Evolutionary conservation across 768 basidiomycete species (phyloP).

Genomic region (Hericium coralloides): DNA sequence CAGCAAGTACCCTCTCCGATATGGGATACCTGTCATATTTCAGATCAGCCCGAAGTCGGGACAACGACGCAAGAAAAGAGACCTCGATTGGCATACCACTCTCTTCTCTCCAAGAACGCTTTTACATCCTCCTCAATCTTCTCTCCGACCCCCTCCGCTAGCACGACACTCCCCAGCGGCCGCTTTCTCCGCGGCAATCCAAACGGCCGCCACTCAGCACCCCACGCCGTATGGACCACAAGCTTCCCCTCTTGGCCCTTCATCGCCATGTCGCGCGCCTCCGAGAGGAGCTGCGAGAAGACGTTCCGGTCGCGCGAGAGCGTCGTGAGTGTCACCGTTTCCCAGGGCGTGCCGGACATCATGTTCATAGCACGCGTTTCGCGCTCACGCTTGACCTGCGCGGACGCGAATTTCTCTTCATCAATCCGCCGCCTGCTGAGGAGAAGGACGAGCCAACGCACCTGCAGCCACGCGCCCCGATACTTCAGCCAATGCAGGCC

Average conservation of each 20-base stretch:
- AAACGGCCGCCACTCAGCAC: conserved; percentile 92
- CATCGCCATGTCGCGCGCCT: conserved; percentile 87
- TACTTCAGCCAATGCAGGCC: conserved; percentile 93
- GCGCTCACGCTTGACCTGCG: conserved; percentile 89
- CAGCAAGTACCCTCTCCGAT: conserved; percentile 89
- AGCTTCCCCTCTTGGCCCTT: conserved; percentile 86
- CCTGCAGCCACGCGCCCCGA: conserved; percentile 93
- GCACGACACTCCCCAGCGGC: conserved; percentile 81
- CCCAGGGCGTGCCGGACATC: conserved; percentile 92
- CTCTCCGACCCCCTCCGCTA: conserved; percentile 77
- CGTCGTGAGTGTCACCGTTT: conserved; percentile 90
- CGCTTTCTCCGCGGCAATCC: conserved; percentile 85
- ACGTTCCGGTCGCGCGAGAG: conserved; percentile 78
- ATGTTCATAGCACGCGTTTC: conserved; percentile 89
- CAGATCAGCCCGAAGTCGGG: background rate
- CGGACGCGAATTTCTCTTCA: background rate
- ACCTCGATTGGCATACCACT: conserved; percentile 98
- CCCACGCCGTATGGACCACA: conserved; percentile 95
- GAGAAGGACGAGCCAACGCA: conserved; percentile 20
- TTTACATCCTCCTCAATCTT: conserved; percentile 73
- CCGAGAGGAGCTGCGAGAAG: conserved; percentile 72
- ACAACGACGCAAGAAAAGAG: background rate
- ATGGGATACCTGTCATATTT: conserved; percentile 73
- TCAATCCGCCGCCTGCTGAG: background rate
- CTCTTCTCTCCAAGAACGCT: conserved; percentile 71